Evolutionary conservation across 345 rosid genomes (phyloP), one percentile per base, ranked within the genome.

Genomic region (Populus deltoides): DNA sequence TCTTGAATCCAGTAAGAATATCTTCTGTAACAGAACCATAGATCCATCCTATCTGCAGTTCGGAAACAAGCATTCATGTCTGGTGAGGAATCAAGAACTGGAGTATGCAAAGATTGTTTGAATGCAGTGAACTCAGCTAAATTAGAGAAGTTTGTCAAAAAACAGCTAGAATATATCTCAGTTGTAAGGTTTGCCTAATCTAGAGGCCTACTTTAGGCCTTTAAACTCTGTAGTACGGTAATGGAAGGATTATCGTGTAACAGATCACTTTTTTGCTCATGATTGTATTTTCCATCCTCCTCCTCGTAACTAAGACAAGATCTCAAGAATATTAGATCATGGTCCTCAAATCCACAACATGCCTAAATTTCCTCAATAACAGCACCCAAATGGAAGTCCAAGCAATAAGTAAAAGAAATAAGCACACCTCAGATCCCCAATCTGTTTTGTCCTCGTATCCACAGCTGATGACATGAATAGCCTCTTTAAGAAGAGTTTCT

Each of bases 21-120:
- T 94, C 98, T 83, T 94, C 97, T 65, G 98, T 92, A 27, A 94
- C 94, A 39, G 97, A 94, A 75, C 98, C 97, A 87, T 94, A 92
- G 71, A 94, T 94, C 98, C 97, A 94, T 76, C 98, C 98, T 74
- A 94, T 92, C 98, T 94, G 86, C 81, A 85, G 73, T 78, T 49
- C n/a, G 78, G 77, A 70, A 5, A 57, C 38, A 31, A 67, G 63
- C 57, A 69, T 61, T 27, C n/a, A 43, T 57, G 45, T 66, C 16
- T 65, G 25, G 8, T 35, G 29, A 51, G 66, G 59, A 78, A 47
- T 16, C 75, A 8, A 39, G 25, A 66, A 38, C n/a, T 38, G 53
- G 55, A 7, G 27, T 17, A 68, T 27, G 39, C n/a, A 65, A 51
- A 29, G 29, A 24, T 59, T n/a, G 63, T 59, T n/a, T 59, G 62